Conservation (phyloP, 1,139 yeast species). For the Candida gigantensis region DNA sequence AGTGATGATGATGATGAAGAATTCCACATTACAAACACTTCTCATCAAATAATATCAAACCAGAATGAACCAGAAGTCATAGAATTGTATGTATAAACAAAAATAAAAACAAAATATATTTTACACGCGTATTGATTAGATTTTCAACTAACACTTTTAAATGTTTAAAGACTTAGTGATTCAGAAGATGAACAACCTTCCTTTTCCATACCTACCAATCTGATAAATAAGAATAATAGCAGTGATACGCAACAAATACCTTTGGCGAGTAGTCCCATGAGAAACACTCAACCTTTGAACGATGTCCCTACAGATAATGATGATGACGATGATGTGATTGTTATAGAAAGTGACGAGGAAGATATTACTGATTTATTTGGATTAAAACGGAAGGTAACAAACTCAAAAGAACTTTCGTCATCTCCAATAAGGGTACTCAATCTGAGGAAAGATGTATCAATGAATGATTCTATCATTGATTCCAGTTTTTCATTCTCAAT, state of each 20-base stretch:
- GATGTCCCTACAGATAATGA: too few relatives aligned
- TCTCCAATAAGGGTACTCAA: slow-evolving; percentile 1
- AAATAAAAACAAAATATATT: background rate
- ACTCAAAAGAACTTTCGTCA: slow-evolving; percentile 5
- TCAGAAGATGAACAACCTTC: slow-evolving; percentile 2
- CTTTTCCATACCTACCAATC: background rate
- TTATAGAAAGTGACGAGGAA: background rate
- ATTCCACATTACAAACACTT: background rate
- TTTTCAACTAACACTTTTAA: slow-evolving; percentile 13
- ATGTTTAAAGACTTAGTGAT: slow-evolving; percentile 8
- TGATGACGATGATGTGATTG: slow-evolving; percentile 1
- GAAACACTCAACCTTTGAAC: too few relatives aligned
- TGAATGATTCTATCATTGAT: slow-evolving; percentile 14
- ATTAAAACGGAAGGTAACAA: too few relatives aligned
- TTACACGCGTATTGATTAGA: slow-evolving; percentile 5
- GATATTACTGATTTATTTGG: too few relatives aligned
- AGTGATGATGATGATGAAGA: slow-evolving; percentile 12
- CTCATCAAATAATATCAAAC: background rate
- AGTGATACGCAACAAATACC: too few relatives aligned
- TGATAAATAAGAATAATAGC: too few relatives aligned
- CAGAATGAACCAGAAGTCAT: slow-evolving; percentile 16
- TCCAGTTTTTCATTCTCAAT: slow-evolving; percentile 14
- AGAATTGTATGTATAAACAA: slow-evolving; percentile 20
- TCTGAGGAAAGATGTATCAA: background rate
- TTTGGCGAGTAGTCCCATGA: too few relatives aligned